Conservation (phyloP, 2,329 filamentous ascomycete species). For the Trichoderma brevicompactum region DNA sequence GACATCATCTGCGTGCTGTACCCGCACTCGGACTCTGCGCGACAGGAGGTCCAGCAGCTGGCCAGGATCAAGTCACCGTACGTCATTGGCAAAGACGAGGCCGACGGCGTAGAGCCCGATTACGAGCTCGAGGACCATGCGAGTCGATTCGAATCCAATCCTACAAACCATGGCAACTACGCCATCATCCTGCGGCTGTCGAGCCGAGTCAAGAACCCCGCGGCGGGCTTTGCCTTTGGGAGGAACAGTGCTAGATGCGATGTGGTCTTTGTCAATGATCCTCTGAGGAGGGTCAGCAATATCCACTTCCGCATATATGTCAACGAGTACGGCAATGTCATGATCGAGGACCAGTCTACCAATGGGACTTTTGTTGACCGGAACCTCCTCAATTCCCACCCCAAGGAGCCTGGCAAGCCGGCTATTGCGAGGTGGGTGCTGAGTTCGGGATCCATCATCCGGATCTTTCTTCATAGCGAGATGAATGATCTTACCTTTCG, state of each 20-base stretch:
- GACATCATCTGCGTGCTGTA: slow-evolving; percentile 90
- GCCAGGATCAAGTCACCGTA: slow-evolving; percentile 53
- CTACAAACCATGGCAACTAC: slow-evolving; percentile 52
- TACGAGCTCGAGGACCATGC: slow-evolving; percentile 57
- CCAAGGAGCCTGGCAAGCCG: slow-evolving; percentile 41
- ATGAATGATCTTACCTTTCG: slow-evolving; percentile 73
- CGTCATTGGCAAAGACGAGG: slow-evolving; percentile 55
- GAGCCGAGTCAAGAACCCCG: slow-evolving; percentile 68
- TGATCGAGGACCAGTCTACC: slow-evolving; percentile 94
- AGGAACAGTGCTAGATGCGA: slow-evolving; percentile 76
- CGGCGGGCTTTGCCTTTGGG: slow-evolving; percentile 82
- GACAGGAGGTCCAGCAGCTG: slow-evolving; percentile 66
- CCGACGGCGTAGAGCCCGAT: slow-evolving; percentile 57
- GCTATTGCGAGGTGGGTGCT: slow-evolving; percentile 62
- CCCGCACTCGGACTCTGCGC: slow-evolving; percentile 74
- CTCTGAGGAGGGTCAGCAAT: slow-evolving; percentile 80
- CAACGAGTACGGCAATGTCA: slow-evolving; percentile 82
- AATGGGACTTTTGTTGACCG: slow-evolving; percentile 91
- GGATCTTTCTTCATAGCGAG: slow-evolving; percentile 62
- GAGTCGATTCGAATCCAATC: slow-evolving; percentile 49
- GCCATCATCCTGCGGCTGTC: slow-evolving; percentile 84
- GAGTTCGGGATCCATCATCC: slow-evolving; percentile 72
- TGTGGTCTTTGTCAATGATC: slow-evolving; percentile 68
- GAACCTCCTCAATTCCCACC: slow-evolving; percentile 59
- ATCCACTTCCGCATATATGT: slow-evolving; percentile 94